Base-by-base conservation (phyloP, 2,329 filamentous ascomycete genomes). In the Colletotrichum sp. region DNA sequence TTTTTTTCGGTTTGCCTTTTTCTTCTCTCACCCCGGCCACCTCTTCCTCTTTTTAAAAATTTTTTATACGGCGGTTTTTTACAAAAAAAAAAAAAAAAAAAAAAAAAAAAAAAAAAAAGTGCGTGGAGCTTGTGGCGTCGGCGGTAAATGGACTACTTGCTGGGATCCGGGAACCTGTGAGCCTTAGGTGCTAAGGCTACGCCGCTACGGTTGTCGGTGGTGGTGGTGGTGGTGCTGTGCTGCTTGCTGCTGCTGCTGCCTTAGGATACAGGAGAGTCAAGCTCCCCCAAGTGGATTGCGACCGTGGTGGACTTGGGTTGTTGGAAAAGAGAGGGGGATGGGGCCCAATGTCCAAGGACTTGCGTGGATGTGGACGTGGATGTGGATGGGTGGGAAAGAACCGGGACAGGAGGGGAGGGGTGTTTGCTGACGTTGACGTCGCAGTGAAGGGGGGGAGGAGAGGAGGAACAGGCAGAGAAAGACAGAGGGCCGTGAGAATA, bases 361-460 rank as follows among this genome's bases (percentile, higher is more conserved):
- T 61, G 58, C 28, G 58, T 32, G 30, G 18, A 48, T 38, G 32
- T 18, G 34, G 52, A 32, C 24, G 66, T 21, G 55, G 55, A 30
- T 43, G 26, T 36, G 30, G 36, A 36, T 69, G 56, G 55, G 55
- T 21, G 64, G 55, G 52, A 55, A 68, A 34, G 32, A 52, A 67
- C 73, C 61, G 55, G 62, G 26, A 36, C 60, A 66, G 61, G 26
- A 38, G 60, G 30, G 36, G 52, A 36, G 28, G 36, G 38, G 65
- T 69, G 56, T n/a, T 30, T 68, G 70, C 70, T 75, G 64, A 75
- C 70, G 64, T 73, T 75, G 73, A 73, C 70, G 73, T 75, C 70
- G 70, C 70, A 75, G 58, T 58, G 26, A 30, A 43, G 24, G 34
- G 36, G 71, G 48, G 60, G 58, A 66, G 34, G 71, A 73, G 65